Base-by-base conservation (phyloP, 331 rosid genomes). In the Arachis monticola region DNA sequence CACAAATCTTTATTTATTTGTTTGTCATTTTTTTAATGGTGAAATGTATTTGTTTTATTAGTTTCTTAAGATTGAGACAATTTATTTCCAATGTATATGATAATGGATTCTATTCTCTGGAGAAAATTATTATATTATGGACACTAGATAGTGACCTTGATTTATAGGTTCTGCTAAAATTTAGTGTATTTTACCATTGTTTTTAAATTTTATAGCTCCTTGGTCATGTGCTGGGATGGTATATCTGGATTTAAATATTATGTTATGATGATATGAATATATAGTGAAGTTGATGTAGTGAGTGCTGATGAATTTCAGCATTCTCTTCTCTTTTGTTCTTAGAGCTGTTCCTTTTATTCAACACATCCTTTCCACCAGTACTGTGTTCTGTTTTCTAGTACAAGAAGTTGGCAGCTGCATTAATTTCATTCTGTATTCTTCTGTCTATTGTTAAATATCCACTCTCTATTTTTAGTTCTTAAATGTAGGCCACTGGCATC, bases 401-500 rank as follows among this genome's bases (percentile, higher is more conserved):
- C 69, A 67, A 55, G 31, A 52, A 52, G 40, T 46, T 61, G 60
- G 17, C 53, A 66, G 64, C 13, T 70, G 35, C 63, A 35, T 66
- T 30, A 11, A 52, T 13, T 8, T 69, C 56, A 48, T 50, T 56
- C 40, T 72, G 48, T 45, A 45, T 45, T 45, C 48, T 51, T 12
- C 13, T 9, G 11, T 5, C 11, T 57, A 14, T 53, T 41, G 62
- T 55, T 52, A 9, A 63, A 30, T 67, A 10, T 44, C 14, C 62
- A 1, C 7, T 65, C 42, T 56, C 10, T 40, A 2, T 27, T 46
- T 72, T 72, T 52, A 78, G 70, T 72, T 65, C 56, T 22, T 64
- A 59, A 66, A 12, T 22, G 35, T 61, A 13, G 75, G 10, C 38
- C 70, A 60, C 69, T 78, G 52, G 79, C 66, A 47, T 45, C 46